Base-by-base conservation (phyloP, 1,284 basidiomycete species). In the Rhodotorula sp. region DNA sequence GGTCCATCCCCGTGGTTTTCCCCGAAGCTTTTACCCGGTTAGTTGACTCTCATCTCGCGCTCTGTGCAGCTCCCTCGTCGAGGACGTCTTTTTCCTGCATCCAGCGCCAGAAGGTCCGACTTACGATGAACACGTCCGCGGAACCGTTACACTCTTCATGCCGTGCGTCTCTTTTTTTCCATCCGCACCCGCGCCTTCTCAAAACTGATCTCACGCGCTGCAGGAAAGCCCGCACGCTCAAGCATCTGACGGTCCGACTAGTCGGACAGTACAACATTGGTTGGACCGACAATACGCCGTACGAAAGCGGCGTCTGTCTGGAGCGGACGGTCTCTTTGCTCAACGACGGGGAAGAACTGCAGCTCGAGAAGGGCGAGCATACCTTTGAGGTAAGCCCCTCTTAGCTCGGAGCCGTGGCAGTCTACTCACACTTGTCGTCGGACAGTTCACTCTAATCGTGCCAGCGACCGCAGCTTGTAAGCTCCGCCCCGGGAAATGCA, bases 311-410 rank as follows among this genome's bases (percentile, higher is more conserved):
- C 24, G 57, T 61, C 26, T 62, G 58, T 37, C 62, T 76, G 48
- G 75, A 76, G 45, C 70, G 74, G 58, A 67, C 62, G 4, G 68
- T 76, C 3, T 56, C 66, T 12, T 61, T 76, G 20, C 55, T 74
- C 6, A 30, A 49, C 17, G 64, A 67, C 24, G 67, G 69, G 26
- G 63, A 65, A n/a, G 74, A 67, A 17, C 46, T 70, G 6, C 49
- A 57, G 15, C 64, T 76, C 15, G 70, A 68, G 26, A 71, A 71
- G 44, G 75, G 75, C 20, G 72, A 76, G 54, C 75, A 76, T 33
- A 57, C 59, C 4, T 76, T 76, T 51, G 68, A 69, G 58, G 69
- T 67, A 14, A n/a, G 65, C 18, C 1, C 33, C 7, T 3, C 22
- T 44, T 20, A 14, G 44, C 15, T 29, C 20, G 18, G n/a, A 29